Conservation (phyloP, 1,139 yeast species). For the Candida mesenterica region DNA sequence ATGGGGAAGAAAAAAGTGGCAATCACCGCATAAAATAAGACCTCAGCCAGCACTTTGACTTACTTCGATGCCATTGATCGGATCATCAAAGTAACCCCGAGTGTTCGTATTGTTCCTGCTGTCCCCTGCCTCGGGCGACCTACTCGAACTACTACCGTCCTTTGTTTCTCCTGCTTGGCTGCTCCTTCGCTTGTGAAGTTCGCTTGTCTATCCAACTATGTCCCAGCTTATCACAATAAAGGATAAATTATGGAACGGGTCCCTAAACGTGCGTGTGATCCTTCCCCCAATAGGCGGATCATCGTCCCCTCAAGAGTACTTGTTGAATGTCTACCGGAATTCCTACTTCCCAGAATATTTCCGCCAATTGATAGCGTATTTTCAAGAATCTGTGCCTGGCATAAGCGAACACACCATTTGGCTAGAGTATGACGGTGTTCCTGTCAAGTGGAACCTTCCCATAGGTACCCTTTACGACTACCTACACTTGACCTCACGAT, state of each 20-base stretch:
- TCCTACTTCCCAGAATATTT: slow-evolving; percentile 58
- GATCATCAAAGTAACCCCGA: too few species aligned
- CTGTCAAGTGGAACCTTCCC: slow-evolving; percentile 79
- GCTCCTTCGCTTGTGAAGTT: too few species aligned
- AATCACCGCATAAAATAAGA: too few species aligned
- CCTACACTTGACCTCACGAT: slow-evolving; percentile 23
- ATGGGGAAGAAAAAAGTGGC: too few species aligned
- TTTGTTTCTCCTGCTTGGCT: too few species aligned
- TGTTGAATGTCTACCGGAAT: slow-evolving; percentile 38
- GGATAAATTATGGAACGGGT: slow-evolving; percentile 52
- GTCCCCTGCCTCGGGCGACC: too few species aligned
- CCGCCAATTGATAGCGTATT: slow-evolving; percentile 40
- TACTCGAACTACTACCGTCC: too few species aligned
- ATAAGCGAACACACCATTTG: slow-evolving; percentile 44
- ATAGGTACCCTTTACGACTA: slow-evolving; percentile 68
- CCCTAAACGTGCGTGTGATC: slow-evolving; percentile 43
- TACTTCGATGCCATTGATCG: not conserved
- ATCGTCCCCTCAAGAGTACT: slow-evolving; percentile 20
- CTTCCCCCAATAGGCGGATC: too few species aligned
- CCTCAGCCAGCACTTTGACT: too few species aligned
- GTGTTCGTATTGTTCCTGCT: too few species aligned
- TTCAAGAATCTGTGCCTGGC: slow-evolving; percentile 36
- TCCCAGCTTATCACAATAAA: not conserved
- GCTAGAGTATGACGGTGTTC: slow-evolving; percentile 65
- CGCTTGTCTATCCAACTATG: not conserved